Conservation (phyloP, 2,329 filamentous ascomycete genomes). For the Aspergillus flavus region DNA sequence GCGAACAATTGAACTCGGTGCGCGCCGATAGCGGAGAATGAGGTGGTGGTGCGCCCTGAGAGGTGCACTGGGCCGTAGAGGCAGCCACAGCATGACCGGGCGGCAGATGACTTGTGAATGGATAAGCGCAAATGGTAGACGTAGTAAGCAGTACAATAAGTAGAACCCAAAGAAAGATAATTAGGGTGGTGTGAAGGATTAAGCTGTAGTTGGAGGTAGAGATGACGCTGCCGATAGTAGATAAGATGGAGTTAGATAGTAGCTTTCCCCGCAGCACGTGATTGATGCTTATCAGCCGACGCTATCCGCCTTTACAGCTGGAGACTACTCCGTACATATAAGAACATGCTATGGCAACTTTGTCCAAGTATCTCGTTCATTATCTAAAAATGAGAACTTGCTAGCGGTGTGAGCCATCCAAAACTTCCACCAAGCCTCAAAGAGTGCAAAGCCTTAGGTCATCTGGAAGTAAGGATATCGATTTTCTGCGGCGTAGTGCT, state of each 20-base stretch:
- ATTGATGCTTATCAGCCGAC: conserved; percentile 17
- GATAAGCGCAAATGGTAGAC: neutral
- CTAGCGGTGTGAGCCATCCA: neutral
- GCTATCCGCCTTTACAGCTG: conserved; percentile 11
- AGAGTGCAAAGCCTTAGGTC: neutral
- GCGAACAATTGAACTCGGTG: conserved; percentile 11
- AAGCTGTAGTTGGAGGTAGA: conserved; percentile 1
- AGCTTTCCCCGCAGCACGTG: conserved; percentile 32
- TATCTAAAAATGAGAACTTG: neutral
- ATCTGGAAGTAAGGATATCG: neutral
- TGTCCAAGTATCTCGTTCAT: neutral
- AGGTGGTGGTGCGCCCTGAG: conserved; percentile 21
- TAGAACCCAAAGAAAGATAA: neutral
- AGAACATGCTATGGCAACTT: neutral
- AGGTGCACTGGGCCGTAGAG: conserved; percentile 28
- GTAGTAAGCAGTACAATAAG: neutral
- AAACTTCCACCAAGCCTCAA: neutral
- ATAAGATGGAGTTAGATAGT: conserved; percentile 21
- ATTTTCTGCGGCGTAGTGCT: neutral
- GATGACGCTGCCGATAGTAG: conserved; percentile 13
- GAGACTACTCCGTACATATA: neutral
- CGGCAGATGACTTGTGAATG: conserved; percentile 9
- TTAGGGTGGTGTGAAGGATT: neutral
- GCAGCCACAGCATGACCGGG: conserved; percentile 37
- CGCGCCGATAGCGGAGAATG: conserved; percentile 27